Conservation (phyloP, 768 basidiomycete genomes). For the Hygrocybe punicea region DNA sequence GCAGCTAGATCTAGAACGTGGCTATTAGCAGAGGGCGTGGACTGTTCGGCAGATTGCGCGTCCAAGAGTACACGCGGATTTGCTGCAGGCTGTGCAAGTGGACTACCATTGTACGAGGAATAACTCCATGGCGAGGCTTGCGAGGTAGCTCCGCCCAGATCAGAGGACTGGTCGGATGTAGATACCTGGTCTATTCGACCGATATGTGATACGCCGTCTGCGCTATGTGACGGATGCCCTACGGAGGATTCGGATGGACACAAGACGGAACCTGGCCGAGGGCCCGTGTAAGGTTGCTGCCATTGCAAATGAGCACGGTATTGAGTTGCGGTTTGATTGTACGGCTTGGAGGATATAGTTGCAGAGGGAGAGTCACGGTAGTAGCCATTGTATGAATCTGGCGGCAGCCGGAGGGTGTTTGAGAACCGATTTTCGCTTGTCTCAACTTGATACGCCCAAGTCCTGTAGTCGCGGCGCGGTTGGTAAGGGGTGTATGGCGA, state of each 20-base stretch:
- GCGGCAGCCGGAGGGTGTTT: background rate
- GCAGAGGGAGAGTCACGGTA: background rate
- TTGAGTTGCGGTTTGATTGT: conserved; percentile 21
- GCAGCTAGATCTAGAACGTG: background rate
- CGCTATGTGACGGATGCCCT: background rate
- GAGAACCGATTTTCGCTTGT: background rate
- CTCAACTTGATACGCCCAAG: conserved; percentile 5
- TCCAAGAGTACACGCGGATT: no score
- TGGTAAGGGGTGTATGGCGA: conserved; percentile 9
- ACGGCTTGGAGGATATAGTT: conserved; percentile 7
- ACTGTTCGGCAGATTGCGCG: no score
- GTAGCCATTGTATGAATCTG: background rate
- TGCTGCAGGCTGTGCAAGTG: no score
- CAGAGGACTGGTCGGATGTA: background rate
- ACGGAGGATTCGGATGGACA: no score
- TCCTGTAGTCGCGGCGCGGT: conserved; percentile 28
- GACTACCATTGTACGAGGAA: no score
- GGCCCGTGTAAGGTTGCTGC: conserved; percentile 37
- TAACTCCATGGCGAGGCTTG: background rate
- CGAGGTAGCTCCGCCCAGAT: background rate
- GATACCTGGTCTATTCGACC: background rate
- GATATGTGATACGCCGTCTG: background rate
- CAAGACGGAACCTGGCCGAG: conserved; percentile 4
- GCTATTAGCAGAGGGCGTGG: conserved; percentile 6
- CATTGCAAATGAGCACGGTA: conserved; percentile 25